Evolutionary conservation across 2,329 filamentous ascomycete species (phyloP), one percentile per base, ranked within the genome.

Genomic region (Huntiella abstrusa): DNA sequence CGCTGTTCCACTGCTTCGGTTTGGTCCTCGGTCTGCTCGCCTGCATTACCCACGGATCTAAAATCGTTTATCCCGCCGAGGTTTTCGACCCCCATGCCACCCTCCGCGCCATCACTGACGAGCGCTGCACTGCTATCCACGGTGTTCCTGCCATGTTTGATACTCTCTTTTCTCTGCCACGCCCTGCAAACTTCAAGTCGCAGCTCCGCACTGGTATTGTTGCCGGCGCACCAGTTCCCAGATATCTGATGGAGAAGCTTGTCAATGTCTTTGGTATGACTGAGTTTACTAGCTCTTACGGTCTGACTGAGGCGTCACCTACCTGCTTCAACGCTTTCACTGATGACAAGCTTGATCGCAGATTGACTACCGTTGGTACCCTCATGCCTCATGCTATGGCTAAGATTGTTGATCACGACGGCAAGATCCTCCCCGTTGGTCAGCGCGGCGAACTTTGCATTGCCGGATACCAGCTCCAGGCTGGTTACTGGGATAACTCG

Each of bases 71-170:
- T 55, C 82, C 83, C 0, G 71, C 73, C 52, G 79, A 85, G 54
- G 74, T 78, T 0, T 88, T 88, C 55, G 77, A 84, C 54, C 69
- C 80, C 1, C 60, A 63, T 4, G 74, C 79, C 0, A 79, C 78
- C 2, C 66, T 87, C 33, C 66, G 66, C 38, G 77, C 80, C 46
- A 73, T 88, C 35, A 69, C 71, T 1, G 68, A 77, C 45, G 77
- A 83, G 56, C 63, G 66, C 40, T 81, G 77, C 58, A 88, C 83
- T 0, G 83, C 79, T 0, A 66, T 88, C 0, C 82, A 87, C 56
- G 83, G 83, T 33, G 83, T 88, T 0, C 83, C 83, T 0, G 82
- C 83, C 48, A 88, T 88, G 83, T 85, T 86, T 59, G 80, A 85
- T 56, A 76, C 77, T 0, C 60, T 75, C 2, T 66, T 75, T 53